Evolutionary conservation across 495 filamentous ascomycete species (phyloP), one percentile per base, ranked within the genome.

Genomic region (Ascodesmis nigricans): DNA sequence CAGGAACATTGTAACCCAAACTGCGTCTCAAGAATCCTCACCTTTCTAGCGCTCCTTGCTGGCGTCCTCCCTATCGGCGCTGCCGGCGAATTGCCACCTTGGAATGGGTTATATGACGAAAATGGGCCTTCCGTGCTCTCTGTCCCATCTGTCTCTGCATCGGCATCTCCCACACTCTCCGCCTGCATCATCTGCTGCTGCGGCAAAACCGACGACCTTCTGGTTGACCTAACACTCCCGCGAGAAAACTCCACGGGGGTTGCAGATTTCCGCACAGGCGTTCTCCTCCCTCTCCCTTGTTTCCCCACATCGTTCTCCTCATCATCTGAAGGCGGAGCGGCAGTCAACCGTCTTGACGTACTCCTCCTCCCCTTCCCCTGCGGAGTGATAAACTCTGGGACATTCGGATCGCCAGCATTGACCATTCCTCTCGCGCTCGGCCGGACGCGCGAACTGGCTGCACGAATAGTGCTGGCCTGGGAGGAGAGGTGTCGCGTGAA

Each of bases 31-130:
- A n/a, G n/a, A n/a, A n/a, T n/a, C n/a, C n/a, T n/a, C n/a, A n/a
- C n/a, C n/a, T n/a, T n/a, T n/a, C n/a, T n/a, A n/a, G n/a, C n/a
- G n/a, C n/a, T n/a, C n/a, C n/a, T n/a, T n/a, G n/a, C n/a, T n/a
- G n/a, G n/a, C n/a, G n/a, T n/a, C n/a, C n/a, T n/a, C n/a, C n/a
- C n/a, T n/a, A n/a, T n/a, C 8, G 35, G 24, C 26, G 16, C 29
- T 34, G 44, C 37, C 27, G 53, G 44, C 25, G 55, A 46, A 9
- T n/a, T n/a, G n/a, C 80, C 82, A 47, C 78, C 87, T 52, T 97
- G 87, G 46, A 97, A 97, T 0, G 87, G 84, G 47, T 97, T 97
- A 30, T 95, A 82, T 60, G 21, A 72, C 75, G 55, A 95, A 91
- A 39, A 76, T 65, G 46, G 62, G 68, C 14, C 65, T 64, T 21